Conservation (phyloP, 345 rosid genomes). For the Atalantia buxifolia region DNA sequence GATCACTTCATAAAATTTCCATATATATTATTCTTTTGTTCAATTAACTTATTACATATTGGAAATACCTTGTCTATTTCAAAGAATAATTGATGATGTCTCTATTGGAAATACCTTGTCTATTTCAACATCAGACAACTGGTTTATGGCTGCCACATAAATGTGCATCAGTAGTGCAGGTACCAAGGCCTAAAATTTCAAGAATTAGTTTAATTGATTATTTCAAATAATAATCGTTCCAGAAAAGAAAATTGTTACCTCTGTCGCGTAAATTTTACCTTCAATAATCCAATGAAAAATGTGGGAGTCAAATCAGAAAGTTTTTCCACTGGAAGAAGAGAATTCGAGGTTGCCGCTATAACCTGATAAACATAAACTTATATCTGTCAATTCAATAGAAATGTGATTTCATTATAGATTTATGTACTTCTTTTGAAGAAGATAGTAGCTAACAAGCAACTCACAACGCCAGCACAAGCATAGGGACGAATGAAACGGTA, state of each 20-base stretch:
- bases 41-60: too few relatives aligned
- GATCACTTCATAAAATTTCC: too few relatives aligned
- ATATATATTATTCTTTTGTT: too few relatives aligned
- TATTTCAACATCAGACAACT: slow-evolving; percentile 28
- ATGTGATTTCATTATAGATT: not conserved
- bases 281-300: slow-evolving; percentile 21
- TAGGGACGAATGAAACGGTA: slow-evolving; percentile 29
- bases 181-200: slow-evolving; percentile 23
- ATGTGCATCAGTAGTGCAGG: slow-evolving; percentile 27
- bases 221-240: not conserved
- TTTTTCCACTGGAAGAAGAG: slow-evolving; percentile 25
- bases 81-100: too few relatives aligned
- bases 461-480: slow-evolving; percentile 32
- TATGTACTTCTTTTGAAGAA: not conserved
- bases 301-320: slow-evolving; percentile 22
- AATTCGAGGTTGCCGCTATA: slow-evolving; percentile 27
- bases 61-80: slow-evolving; percentile 30
- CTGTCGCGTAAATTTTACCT: slow-evolving; percentile 5
- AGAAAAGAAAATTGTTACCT: too few relatives aligned
- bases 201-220: not conserved
- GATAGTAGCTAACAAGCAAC: not conserved
- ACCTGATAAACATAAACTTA: not conserved
- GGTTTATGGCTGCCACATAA: slow-evolving; percentile 32
- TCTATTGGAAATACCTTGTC: slow-evolving; percentile 24
- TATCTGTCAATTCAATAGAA: not conserved